Evolutionary conservation across 495 filamentous ascomycete genomes (phyloP), one percentile per base, ranked within the genome.

Genomic region (Penicillium odoratum): DNA sequence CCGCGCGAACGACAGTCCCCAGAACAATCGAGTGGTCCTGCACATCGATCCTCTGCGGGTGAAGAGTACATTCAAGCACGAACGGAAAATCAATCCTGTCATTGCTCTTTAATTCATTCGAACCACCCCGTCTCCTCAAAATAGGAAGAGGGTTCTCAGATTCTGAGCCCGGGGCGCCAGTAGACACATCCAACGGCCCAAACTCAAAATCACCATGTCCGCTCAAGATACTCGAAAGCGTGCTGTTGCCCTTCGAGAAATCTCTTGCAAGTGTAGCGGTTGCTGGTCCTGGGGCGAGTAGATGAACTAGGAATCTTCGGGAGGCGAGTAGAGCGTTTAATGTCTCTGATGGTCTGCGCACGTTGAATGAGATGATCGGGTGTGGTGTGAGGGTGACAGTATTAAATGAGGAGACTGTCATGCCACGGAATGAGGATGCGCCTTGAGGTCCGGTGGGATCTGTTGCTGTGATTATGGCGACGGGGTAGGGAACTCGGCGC

Each of bases 381-480:
- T 74, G 62, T 0, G 90, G 90, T 11, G 65, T 56, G 1, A 94
- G 76, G 0, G 86, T 82, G 26, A 96, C 81, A 0, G 89, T 90
- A 18, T 83, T 92, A 75, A 96, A 88, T 11, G 89, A 92, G 18
- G 91, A 95, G 61, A 93, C 85, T 26, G 90, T 92, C 78, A 94
- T 88, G 51, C 84, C 91, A 26, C 80, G 77, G 52, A 74, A 69
- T 33, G 68, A 64, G 13, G 61, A 60, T 50, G 64, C 58, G 30
- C 68, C 56, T 43, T 58, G 29, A 16, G 52, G 51, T 21, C 62
- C 64, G 50, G 55, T 48, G 40, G 68, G 82, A 7, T 71, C 70
- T 51, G 70, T 74, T 58, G 69, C 60, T 33, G 87, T 92, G 63
- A 90, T 83, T 67, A 92, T 83, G 46, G 88, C 88, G 56, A 91